Evolutionary conservation across 331 rosid genomes (phyloP).

Genomic region (Phaseolus coccineus): DNA sequence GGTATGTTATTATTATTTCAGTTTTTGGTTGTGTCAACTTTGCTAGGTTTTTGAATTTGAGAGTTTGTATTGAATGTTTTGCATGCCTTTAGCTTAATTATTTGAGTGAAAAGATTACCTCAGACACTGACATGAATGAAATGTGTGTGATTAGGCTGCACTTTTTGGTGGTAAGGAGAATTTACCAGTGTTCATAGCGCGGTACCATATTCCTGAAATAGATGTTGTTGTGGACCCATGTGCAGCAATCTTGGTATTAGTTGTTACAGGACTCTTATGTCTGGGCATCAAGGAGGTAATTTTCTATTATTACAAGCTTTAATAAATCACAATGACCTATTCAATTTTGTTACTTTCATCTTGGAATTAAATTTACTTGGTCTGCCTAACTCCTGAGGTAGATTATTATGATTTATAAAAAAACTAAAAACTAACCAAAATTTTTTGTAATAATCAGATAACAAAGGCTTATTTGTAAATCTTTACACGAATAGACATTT

Average conservation of each 20-base stretch:
- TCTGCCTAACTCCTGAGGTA: not conserved
- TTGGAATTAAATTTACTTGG: too few species aligned
- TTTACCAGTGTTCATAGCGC: constrained; percentile 73
- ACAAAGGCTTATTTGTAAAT: not conserved
- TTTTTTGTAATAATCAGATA: not conserved
- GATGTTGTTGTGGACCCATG: constrained; percentile 84
- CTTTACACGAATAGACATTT: not conserved
- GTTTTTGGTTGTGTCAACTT: constrained; percentile 7
- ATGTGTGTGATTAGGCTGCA: constrained; percentile 58
- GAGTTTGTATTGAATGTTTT: constrained; percentile 26
- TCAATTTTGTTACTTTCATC: too few species aligned
- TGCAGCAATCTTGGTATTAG: constrained; percentile 77
- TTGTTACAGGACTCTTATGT: constrained; percentile 77
- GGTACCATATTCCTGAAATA: constrained; percentile 70
- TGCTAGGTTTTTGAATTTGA: not conserved
- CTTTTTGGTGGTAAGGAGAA: constrained; percentile 74
- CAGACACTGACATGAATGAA: too few species aligned
- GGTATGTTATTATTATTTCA: constrained; percentile 51
- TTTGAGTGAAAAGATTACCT: too few species aligned
- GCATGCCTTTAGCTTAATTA: too few species aligned
- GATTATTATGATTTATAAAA: not conserved
- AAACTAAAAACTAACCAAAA: too few species aligned
- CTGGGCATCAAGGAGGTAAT: constrained; percentile 90
- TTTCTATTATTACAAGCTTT: constrained; percentile 9
- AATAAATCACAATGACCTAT: too few species aligned